phyloP scores from a whole-genome alignment of 208 protist genomes.

The Crithidia thermophila region DNA sequence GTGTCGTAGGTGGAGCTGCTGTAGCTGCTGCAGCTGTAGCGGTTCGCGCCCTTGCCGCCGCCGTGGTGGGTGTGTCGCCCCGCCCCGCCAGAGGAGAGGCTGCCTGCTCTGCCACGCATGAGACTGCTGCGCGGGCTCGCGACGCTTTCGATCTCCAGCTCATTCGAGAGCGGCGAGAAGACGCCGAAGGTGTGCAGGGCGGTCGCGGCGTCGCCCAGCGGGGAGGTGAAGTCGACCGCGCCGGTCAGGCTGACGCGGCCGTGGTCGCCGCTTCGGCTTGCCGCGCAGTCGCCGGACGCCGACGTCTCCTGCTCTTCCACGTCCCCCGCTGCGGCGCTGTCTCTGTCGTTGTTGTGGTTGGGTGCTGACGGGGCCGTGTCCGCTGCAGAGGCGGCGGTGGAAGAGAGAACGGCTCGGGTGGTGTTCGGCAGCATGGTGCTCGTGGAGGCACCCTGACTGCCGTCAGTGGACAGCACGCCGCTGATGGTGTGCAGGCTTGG shows the following conservation, averaged over 20 bases:
- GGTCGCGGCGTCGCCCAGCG: no score
- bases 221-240: neutral
- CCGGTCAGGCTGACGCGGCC: neutral
- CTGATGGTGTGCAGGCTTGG: neutral
- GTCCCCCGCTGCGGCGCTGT: neutral
- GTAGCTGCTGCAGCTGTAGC: constrained; percentile 3
- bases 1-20: constrained; percentile 14
- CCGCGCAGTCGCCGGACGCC: neutral
- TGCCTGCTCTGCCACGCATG: neutral
- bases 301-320: neutral
- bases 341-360: neutral
- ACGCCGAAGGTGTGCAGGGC: neutral
- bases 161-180: constrained; percentile 2
- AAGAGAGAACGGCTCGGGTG: no score
- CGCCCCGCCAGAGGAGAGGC: neutral
- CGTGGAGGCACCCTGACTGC: neutral
- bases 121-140: neutral
- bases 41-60: neutral
- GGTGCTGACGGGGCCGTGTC: no score
- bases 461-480: neutral
- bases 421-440: constrained; percentile 8
- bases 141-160: neutral
- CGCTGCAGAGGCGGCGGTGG: no score
- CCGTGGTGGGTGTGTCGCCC: neutral
- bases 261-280: no score